phyloP scores from a whole-genome alignment of 2,329 filamentous ascomycete genomes.

The Aspergillus hortae region DNA sequence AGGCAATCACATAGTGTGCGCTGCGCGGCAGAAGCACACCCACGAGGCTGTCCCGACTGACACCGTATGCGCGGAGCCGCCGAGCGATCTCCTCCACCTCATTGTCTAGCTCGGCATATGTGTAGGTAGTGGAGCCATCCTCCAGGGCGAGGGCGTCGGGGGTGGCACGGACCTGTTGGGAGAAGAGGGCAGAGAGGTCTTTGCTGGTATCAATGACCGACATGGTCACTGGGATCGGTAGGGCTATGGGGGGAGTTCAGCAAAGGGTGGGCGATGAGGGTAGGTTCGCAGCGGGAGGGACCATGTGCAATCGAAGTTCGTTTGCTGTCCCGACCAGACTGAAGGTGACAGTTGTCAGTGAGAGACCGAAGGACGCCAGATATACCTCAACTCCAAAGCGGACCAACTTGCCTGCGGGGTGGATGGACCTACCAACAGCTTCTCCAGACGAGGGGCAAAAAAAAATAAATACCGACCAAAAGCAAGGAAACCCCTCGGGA shows the following conservation, averaged over 20 bases:
- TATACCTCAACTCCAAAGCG: background rate
- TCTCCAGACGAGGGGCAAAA: background rate
- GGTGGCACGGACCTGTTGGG: conserved; percentile 63
- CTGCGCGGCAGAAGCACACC: conserved; percentile 72
- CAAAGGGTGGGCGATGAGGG: background rate
- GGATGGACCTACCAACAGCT: background rate
- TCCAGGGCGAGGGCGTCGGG: conserved; percentile 69
- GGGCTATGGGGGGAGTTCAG: background rate
- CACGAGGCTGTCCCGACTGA: conserved; percentile 69
- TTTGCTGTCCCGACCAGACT: no score
- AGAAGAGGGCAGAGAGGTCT: conserved; percentile 70
- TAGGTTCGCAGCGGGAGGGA: background rate
- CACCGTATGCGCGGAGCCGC: conserved; percentile 63
- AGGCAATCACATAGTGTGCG: conserved; percentile 75
- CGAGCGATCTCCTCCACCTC: conserved; percentile 63
- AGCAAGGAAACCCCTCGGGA: background rate
- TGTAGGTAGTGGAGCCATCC: conserved; percentile 64
- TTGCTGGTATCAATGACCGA: conserved; percentile 66
- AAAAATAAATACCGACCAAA: background rate
- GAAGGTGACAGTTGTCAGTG: no score
- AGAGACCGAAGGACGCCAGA: no score
- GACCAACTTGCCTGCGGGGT: background rate
- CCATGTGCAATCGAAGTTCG: background rate
- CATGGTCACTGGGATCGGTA: conserved; percentile 42
- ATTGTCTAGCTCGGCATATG: conserved; percentile 68